Conservation (phyloP, 106 monocot species). For the Phalaenopsis equestris region DNA sequence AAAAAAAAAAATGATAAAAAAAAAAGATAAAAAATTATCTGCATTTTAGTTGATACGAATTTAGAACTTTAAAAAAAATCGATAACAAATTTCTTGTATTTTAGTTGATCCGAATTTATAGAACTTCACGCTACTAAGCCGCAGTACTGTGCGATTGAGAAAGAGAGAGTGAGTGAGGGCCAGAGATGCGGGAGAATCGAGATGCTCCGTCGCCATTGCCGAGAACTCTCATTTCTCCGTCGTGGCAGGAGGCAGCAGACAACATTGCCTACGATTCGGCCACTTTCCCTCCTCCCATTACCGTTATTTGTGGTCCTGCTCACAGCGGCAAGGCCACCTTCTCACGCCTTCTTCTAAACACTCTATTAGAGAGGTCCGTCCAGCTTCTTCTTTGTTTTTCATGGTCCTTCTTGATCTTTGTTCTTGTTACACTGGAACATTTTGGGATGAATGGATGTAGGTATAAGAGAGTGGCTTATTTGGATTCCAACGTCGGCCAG, state of each 20-base stretch:
- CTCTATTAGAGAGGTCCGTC: constrained; percentile 45
- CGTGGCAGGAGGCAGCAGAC: constrained; percentile 30
- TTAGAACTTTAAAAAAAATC: no score
- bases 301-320: constrained; percentile 33
- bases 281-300: constrained; percentile 27
- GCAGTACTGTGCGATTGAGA: no score
- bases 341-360: constrained; percentile 36
- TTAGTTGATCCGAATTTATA: no score
- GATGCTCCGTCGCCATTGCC: not conserved
- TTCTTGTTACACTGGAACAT: not conserved
- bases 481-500: constrained; percentile 84
- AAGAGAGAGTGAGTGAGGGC: no score
- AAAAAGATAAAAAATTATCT: no score
- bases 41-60: no score
- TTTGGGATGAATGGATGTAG: constrained; percentile 19
- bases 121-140: no score
- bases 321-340: constrained; percentile 44
- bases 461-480: constrained; percentile 58
- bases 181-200: not conserved
- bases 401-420: not conserved
- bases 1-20: no score
- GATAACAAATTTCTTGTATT: no score
- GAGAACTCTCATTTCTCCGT: constrained; percentile 2
- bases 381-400: not conserved
- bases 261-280: constrained; percentile 28